Evolutionary conservation across 176 grass and related monocot species (phyloP).

Genomic region (Bolboschoenus planiculmis): DNA sequence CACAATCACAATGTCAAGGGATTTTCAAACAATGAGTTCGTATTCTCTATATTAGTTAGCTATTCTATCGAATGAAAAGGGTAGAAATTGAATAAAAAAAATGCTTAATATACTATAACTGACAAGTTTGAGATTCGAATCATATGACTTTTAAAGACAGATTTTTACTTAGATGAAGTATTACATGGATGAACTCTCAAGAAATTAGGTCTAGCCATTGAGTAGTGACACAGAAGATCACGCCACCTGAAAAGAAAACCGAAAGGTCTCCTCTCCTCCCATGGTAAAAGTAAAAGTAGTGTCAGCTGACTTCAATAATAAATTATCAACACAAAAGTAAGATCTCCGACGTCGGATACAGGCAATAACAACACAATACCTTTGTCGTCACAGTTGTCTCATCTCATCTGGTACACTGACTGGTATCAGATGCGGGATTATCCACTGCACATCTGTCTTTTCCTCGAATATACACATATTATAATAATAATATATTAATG

Average conservation of each 20-base stretch:
- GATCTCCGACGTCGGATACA: slow-evolving; percentile 1
- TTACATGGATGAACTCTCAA: too few species aligned
- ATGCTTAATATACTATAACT: too few species aligned
- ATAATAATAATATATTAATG: not conserved
- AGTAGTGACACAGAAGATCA: not conserved
- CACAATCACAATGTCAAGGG: too few species aligned
- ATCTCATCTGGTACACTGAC: not conserved
- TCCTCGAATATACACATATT: not conserved
- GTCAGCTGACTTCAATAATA: not conserved
- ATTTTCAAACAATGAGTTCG: too few species aligned
- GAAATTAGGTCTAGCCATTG: not conserved
- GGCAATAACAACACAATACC: too few species aligned
- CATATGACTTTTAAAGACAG: too few species aligned
- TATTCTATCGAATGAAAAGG: too few species aligned
- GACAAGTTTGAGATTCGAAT: too few species aligned
- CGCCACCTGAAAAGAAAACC: not conserved
- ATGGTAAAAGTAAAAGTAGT: not conserved
- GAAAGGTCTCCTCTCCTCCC: not conserved
- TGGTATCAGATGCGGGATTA: not conserved
- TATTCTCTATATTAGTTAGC: too few species aligned
- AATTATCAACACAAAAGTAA: too few species aligned
- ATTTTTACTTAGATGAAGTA: too few species aligned
- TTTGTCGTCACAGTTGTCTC: not conserved
- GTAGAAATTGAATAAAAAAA: too few species aligned
- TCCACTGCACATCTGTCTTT: slow-evolving; percentile 6